Conservation (phyloP, 352 stramenopile genomes). For the Poterioochromonas sp. region DNA sequence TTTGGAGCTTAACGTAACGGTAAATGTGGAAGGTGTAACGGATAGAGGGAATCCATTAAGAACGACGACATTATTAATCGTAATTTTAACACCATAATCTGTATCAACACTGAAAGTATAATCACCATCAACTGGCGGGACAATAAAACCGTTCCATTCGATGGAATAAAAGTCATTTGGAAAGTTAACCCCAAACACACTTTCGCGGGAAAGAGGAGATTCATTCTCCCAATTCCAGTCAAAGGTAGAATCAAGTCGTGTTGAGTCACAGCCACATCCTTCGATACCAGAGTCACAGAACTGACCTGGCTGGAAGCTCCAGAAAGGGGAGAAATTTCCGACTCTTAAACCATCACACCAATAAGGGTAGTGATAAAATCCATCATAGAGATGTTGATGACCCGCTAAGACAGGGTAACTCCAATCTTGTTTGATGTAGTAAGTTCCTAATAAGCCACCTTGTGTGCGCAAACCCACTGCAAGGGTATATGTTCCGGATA, state of each 20-base stretch:
- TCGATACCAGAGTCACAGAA: neutral
- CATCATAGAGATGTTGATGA: constrained; percentile 20
- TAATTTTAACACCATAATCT: constrained; percentile 65
- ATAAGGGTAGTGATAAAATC: constrained; percentile 22
- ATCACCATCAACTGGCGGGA: constrained; percentile 48
- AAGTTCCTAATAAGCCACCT: constrained; percentile 77
- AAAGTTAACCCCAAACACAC: constrained; percentile 42
- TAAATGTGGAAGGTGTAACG: constrained; percentile 37
- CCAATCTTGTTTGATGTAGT: constrained; percentile 73
- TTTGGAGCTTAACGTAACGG: constrained; percentile 31
- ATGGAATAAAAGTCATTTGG: constrained; percentile 62
- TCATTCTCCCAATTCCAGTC: constrained; percentile 69
- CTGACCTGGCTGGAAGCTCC: constrained; percentile 28
- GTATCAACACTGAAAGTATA: constrained; percentile 66
- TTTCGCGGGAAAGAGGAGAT: constrained; percentile 48
- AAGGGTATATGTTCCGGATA: constrained; percentile 67
- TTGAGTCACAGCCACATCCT: constrained; percentile 52
- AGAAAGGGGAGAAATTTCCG: constrained; percentile 26
- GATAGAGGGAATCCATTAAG: constrained; percentile 43
- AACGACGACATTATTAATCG: constrained; percentile 57
- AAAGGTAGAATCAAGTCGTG: constrained; percentile 60
- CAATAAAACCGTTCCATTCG: constrained; percentile 54
- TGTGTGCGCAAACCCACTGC: constrained; percentile 59
- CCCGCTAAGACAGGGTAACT: constrained; percentile 55
- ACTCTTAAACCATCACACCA: constrained; percentile 27